Evolutionary conservation across 208 protist genomes (phyloP).

Genomic region (Leishmania arabica): DNA sequence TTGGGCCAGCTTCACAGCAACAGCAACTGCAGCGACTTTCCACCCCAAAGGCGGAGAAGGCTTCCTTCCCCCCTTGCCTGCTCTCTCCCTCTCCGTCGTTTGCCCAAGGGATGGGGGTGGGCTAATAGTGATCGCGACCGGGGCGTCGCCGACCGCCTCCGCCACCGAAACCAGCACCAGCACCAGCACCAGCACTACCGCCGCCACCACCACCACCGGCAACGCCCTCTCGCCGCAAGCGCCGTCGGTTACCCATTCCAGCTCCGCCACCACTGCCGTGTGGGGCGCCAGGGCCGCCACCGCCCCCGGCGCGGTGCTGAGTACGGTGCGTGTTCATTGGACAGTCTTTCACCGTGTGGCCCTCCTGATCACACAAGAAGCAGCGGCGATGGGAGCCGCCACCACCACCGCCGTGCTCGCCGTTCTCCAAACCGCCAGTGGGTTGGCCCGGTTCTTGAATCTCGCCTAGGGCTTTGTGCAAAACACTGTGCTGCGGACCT

Average conservation of each 20-base stretch:
- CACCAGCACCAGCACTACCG: not conserved
- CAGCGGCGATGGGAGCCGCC: constrained; percentile 48
- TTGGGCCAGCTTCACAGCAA: not conserved
- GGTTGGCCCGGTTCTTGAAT: constrained; percentile 81
- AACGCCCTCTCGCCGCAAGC: constrained; percentile 21
- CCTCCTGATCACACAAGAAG: constrained; percentile 82
- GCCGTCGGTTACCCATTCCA: constrained; percentile 20
- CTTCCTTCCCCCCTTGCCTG: not conserved
- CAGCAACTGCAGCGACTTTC: not conserved
- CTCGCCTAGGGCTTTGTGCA: constrained; percentile 59
- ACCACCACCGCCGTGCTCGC: constrained; percentile 33
- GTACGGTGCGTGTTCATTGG: constrained; percentile 58
- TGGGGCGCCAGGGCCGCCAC: constrained; percentile 23
- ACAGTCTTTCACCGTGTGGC: constrained; percentile 76
- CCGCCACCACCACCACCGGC: not conserved
- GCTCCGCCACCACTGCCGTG: constrained; percentile 12
- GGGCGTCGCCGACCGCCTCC: constrained; percentile 23
- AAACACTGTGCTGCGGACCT: constrained; percentile 59
- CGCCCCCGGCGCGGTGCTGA: constrained; percentile 18
- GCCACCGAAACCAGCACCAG: not conserved
- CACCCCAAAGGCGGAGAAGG: not conserved
- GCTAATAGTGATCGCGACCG: constrained; percentile 28
- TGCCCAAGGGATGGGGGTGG: not conserved
- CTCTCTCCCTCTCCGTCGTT: not conserved
- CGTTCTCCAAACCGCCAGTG: constrained; percentile 44